These are phyloP conservation scores for Boletellus ananiceps DNA, from an alignment of 768 basidiomycete genomes.

Conservation along the genomic window DNA sequence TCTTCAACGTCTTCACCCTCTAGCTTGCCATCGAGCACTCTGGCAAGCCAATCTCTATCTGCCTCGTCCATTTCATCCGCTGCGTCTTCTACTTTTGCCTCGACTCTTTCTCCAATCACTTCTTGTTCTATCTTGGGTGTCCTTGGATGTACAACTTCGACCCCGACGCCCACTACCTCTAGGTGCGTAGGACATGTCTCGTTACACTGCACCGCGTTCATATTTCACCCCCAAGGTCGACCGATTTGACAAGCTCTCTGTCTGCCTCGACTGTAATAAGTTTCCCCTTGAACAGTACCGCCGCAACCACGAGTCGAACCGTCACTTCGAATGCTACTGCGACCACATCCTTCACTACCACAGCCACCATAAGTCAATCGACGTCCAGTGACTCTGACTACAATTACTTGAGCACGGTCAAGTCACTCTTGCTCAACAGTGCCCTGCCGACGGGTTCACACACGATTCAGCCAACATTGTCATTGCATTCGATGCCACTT, in stretches of 20 bases:
- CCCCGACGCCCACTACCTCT: constrained; percentile 6
- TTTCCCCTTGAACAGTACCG: constrained; percentile 24
- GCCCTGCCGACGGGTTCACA: constrained; percentile 15
- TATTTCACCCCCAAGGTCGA: not conserved
- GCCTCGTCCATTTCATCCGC: not conserved
- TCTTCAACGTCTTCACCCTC: not conserved
- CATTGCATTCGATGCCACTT: constrained; percentile 19
- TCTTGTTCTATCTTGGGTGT: constrained; percentile 17
- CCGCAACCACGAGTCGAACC: not conserved
- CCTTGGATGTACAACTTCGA: constrained; percentile 14
- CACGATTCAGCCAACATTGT: constrained; percentile 27
- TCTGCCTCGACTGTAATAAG: constrained; percentile 26
- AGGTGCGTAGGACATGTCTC: constrained; percentile 8
- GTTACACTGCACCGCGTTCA: not conserved
- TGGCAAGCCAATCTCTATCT: constrained; percentile 4
- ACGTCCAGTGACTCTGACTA: constrained; percentile 23
- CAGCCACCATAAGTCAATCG: constrained; percentile 14
- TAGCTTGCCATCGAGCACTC: constrained; percentile 7
- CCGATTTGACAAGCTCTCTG: not conserved
- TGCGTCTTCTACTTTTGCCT: not conserved
- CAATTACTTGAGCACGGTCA: constrained; percentile 32
- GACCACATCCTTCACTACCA: constrained; percentile 5
- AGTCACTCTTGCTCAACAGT: constrained; percentile 32
- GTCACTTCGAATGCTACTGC: constrained; percentile 3
- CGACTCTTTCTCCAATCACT: constrained; percentile 5